A percentile compares a stretch with the other conserved stretches of the same genome.
Evolutionary conservation across 1,139 yeast species (phyloP).

Genomic region (Geotrichum europaeum): DNA sequence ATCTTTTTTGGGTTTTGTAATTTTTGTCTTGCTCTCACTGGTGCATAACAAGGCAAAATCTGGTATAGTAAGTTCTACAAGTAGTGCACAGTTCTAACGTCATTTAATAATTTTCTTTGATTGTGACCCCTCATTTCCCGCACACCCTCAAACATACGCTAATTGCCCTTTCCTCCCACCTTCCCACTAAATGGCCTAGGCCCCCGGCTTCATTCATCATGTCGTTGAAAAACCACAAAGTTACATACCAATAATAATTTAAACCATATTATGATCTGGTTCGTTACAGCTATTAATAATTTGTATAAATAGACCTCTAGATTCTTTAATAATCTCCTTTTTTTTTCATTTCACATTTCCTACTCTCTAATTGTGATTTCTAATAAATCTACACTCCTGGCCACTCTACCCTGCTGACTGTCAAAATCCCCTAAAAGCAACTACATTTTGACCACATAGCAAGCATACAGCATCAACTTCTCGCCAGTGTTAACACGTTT

Average conservation of each 20-base stretch:
- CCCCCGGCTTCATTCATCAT: background rate
- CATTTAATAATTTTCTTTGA: too few relatives aligned
- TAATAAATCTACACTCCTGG: background rate
- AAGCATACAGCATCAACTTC: background rate
- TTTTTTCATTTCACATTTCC: background rate
- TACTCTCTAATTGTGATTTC: background rate
- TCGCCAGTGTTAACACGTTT: background rate
- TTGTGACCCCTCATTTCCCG: background rate
- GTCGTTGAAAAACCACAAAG: background rate
- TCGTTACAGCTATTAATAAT: background rate
- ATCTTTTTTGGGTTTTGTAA: background rate
- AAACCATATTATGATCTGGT: background rate
- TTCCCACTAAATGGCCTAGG: background rate
- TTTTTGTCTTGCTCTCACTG: background rate
- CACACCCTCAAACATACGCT: too few relatives aligned
- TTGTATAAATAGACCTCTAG: background rate
- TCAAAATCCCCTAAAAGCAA: background rate
- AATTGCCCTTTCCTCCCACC: background rate
- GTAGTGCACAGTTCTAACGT: background rate
- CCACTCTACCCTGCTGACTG: background rate
- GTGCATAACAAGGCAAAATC: background rate
- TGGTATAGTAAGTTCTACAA: background rate
- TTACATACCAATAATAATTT: background rate
- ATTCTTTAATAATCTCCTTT: too few relatives aligned
- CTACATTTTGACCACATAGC: background rate